These are phyloP conservation scores for Candida nanaspora DNA, from an alignment of 805 yeast genomes.

Conservation along the genomic window DNA sequence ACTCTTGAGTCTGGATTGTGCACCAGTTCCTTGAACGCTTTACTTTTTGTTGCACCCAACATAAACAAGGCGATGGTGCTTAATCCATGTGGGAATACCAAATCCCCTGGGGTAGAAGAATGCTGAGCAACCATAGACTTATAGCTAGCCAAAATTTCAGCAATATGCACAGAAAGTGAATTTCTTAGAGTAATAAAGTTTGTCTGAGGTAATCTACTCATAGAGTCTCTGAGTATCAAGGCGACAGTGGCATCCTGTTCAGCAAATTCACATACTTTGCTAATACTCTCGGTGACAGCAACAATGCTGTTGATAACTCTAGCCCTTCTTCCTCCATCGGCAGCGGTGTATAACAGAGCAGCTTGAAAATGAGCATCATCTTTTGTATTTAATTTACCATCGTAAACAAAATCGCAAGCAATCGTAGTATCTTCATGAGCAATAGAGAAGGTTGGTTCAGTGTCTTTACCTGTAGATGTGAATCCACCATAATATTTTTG, in stretches of 20 bases:
- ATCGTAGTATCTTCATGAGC: slow-evolving; percentile 56
- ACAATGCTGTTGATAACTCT: slow-evolving; percentile 81
- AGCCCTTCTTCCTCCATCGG: slow-evolving; percentile 70
- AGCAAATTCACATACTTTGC: slow-evolving; percentile 69
- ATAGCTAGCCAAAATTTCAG: slow-evolving; percentile 53
- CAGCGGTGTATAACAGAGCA: slow-evolving; percentile 78
- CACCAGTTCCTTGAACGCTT: slow-evolving; percentile 47
- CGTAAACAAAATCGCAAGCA: slow-evolving; percentile 68
- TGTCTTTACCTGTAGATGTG: slow-evolving; percentile 27
- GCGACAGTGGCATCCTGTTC: slow-evolving; percentile 65
- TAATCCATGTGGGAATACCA: slow-evolving; percentile 77
- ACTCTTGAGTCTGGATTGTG: slow-evolving; percentile 60
- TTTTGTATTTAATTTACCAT: slow-evolving; percentile 62
- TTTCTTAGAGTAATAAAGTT: slow-evolving; percentile 27
- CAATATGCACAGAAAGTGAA: slow-evolving; percentile 30
- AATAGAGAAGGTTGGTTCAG: slow-evolving; percentile 67
- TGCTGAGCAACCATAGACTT: slow-evolving; percentile 38
- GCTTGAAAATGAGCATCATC: slow-evolving; percentile 87
- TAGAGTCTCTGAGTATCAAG: slow-evolving; percentile 44
- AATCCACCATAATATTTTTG: slow-evolving; percentile 64
- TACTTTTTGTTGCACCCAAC: slow-evolving; percentile 63
- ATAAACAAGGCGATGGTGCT: slow-evolving; percentile 62
- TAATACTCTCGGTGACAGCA: slow-evolving; percentile 68
- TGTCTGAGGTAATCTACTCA: slow-evolving; percentile 32
- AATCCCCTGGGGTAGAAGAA: slow-evolving; percentile 46